Evolutionary conservation across 2,329 filamentous ascomycete species (phyloP), one percentile per base, ranked within the genome.

Genomic region (Hypomyces perniciosus): DNA sequence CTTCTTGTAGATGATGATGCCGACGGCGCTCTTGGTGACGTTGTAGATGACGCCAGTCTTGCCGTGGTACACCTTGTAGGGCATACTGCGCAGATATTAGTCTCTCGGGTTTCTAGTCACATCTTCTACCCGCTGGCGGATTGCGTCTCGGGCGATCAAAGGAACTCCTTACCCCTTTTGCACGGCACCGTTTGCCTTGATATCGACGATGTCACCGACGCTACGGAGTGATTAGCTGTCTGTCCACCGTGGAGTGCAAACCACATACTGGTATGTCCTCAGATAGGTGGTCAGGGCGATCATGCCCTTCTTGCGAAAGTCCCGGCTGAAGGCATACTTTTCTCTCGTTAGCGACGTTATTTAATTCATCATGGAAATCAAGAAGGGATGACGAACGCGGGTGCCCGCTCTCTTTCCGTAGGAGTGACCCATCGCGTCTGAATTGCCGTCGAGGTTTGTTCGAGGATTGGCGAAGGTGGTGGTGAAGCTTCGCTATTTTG

Each of bases 21-120:
- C 93, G 72, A 99, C 90, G 62, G 93, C 88, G 67, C 84, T 88
- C 85, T 96, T 96, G 78, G 92, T 93, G 68, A 99, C 93, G 83
- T 99, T 99, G 88, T 95, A 96, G 78, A 96, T 79, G 68, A 96
- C 88, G 72, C 90, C 90, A 60, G 91, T 96, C 88, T 97, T 97
- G 71, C 92, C 93, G 84, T 97, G 91, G 86, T 95, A 96, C 79
- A 96, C 88, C 84, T 96, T 96, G 86, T 91, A 90, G 68, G 92
- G 91, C 90, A 96, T 93, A 81, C 90, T 90, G 68, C 72, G 65
- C 55, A 55, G 48, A 53, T 26, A 37, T 54, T 42, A 49, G 47
- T 42, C 46, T 52, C 34, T 46, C 12, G 33, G 8, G 33, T 8
- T 8, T 38, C n/a, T 27, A 34, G 8, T 35, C 13, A n/a, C 31